Conservation (phyloP, 192 early-diverging fungal species). For the Endogone sp. region DNA sequence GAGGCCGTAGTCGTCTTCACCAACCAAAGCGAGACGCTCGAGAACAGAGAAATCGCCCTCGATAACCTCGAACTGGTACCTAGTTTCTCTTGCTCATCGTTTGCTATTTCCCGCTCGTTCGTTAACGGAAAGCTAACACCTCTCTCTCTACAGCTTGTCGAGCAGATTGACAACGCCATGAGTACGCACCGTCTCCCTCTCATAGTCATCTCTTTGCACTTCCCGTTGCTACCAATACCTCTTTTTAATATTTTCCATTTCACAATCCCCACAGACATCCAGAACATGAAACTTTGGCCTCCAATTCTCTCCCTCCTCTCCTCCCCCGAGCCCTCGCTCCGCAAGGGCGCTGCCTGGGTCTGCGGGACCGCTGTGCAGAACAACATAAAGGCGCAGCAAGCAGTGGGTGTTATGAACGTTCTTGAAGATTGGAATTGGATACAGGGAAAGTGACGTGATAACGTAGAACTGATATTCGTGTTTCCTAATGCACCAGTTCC, state of each 20-base stretch:
- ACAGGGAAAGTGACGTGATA: not conserved
- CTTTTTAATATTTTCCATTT: not conserved
- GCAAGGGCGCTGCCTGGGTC: slow-evolving; percentile 81
- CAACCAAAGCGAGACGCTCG: slow-evolving; percentile 49
- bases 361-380: slow-evolving; percentile 93
- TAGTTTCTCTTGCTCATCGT: not conserved
- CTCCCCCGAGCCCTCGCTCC: slow-evolving; percentile 49
- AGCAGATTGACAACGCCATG: slow-evolving; percentile 86
- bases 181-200: slow-evolving; percentile 21
- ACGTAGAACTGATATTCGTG: not conserved
- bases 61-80: slow-evolving; percentile 87
- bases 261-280: slow-evolving; percentile 54
- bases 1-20: slow-evolving; percentile 75
- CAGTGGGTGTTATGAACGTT: slow-evolving; percentile 28
- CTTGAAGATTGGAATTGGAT: not conserved
- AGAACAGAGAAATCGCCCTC: slow-evolving; percentile 75
- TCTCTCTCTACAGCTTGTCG: slow-evolving; percentile 49
- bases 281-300: slow-evolving; percentile 87
- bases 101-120: not conserved
- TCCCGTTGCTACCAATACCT: not conserved
- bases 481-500: slow-evolving; percentile 28
- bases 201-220: not conserved
- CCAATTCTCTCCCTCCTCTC: slow-evolving; percentile 57
- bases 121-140: not conserved
- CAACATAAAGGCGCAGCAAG: slow-evolving; percentile 80